Evolutionary conservation across 164 flowering plant genomes (phyloP).

Genomic region (Hamamelis virginiana): DNA sequence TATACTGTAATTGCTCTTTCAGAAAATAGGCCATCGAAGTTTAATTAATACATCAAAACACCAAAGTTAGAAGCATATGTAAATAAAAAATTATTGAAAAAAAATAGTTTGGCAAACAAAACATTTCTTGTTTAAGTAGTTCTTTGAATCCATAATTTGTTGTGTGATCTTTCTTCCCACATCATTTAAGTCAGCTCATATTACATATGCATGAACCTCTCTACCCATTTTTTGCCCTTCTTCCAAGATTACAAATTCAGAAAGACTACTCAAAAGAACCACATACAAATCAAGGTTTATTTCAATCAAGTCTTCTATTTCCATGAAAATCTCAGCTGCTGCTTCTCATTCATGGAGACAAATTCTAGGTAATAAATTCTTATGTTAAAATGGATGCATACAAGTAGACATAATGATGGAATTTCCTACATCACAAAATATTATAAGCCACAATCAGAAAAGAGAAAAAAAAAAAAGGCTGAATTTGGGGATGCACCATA

Average conservation of each 20-base stretch:
- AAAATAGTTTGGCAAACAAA: no score
- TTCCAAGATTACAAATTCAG: conserved; percentile 43
- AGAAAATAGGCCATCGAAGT: no score
- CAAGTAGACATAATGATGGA: neutral
- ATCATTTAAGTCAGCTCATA: conserved; percentile 48
- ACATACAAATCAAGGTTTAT: conserved; percentile 62
- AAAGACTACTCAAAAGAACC: conserved; percentile 66
- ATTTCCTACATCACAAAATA: neutral
- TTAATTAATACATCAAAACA: no score
- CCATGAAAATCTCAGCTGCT: conserved; percentile 54
- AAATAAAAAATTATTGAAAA: no score
- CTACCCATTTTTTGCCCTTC: conserved; percentile 66
- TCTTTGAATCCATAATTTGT: no score
- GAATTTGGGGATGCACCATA: conserved; percentile 57
- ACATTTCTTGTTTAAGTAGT: no score
- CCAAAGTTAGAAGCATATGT: no score
- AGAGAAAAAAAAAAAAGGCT: neutral
- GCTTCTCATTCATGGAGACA: conserved; percentile 49
- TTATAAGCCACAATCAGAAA: neutral
- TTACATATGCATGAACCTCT: conserved; percentile 69
- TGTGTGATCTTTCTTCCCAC: no score
- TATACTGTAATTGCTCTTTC: no score
- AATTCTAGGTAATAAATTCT: no score
- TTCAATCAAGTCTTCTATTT: conserved; percentile 46
- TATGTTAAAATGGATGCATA: neutral